Evolutionary conservation across 768 basidiomycete species (phyloP).

Genomic region (Porpolomopsis calyptriformis): DNA sequence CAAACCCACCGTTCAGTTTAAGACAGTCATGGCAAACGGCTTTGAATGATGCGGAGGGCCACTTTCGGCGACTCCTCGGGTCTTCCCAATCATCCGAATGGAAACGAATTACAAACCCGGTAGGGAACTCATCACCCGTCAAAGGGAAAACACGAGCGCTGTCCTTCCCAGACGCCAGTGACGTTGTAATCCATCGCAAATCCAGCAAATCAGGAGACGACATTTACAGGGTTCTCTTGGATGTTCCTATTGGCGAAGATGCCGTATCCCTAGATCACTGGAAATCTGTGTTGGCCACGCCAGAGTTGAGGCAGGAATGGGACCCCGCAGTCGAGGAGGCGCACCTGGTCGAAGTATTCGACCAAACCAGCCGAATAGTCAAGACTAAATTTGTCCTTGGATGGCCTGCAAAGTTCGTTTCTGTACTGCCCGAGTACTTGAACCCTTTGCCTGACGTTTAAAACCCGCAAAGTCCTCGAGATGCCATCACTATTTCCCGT

Average conservation of each 20-base stretch:
- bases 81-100: slow-evolving; percentile 36
- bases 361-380: slow-evolving; percentile 72
- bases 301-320: slow-evolving; percentile 85
- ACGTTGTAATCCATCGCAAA: slow-evolving; percentile 73
- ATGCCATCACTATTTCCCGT: slow-evolving; percentile 88
- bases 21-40: slow-evolving; percentile 7
- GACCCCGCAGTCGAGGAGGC: slow-evolving; percentile 88
- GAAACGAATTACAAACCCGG: slow-evolving; percentile 59
- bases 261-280: slow-evolving; percentile 58
- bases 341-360: slow-evolving; percentile 74
- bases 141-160: slow-evolving; percentile 54
- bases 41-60: slow-evolving; percentile 6
- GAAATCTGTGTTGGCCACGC: slow-evolving; percentile 74
- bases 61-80: slow-evolving; percentile 9
- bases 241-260: slow-evolving; percentile 61
- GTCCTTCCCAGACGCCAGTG: slow-evolving; percentile 47
- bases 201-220: slow-evolving; percentile 58
- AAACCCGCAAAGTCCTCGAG: slow-evolving; percentile 83
- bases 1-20: background rate
- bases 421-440: background rate
- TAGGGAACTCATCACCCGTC: slow-evolving; percentile 29
- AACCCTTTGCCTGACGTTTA: slow-evolving; percentile 8
- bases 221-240: slow-evolving; percentile 73
- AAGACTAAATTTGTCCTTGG: slow-evolving; percentile 90
- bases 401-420: slow-evolving; percentile 89